A percentile compares a stretch with the other conserved stretches of the same genome.
These are phyloP conservation scores for Chaetomidium leptoderma DNA, from an alignment of 495 filamentous ascomycete species.

Conservation along the genomic window DNA sequence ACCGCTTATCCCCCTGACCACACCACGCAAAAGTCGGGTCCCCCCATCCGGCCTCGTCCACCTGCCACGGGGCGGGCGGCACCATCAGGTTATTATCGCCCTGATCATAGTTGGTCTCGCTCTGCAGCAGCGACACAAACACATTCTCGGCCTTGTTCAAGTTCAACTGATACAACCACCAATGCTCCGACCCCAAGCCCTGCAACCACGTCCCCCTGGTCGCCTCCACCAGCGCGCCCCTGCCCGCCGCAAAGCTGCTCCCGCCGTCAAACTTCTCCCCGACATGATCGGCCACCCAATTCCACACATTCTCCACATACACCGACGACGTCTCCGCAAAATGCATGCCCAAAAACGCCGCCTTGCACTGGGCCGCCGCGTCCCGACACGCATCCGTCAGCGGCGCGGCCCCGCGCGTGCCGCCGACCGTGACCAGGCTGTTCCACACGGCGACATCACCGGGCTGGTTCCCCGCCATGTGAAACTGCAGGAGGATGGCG, in stretches of 20 bases:
- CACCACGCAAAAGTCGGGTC: constrained; percentile 57
- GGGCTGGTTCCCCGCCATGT: constrained; percentile 51
- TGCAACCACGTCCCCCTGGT: constrained; percentile 58
- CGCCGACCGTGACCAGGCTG: constrained; percentile 57
- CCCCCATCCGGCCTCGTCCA: constrained; percentile 40
- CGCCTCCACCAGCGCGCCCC: constrained; percentile 56
- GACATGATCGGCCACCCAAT: constrained; percentile 72
- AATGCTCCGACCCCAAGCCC: constrained; percentile 71
- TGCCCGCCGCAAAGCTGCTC: constrained; percentile 37
- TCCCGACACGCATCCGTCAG: constrained; percentile 41
- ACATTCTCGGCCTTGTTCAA: constrained; percentile 67
- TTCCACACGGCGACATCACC: constrained; percentile 63
- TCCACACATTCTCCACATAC: constrained; percentile 68
- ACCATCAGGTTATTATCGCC: constrained; percentile 58
- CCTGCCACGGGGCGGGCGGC: constrained; percentile 47
- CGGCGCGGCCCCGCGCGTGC: constrained; percentile 45
- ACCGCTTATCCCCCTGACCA: constrained; percentile 34
- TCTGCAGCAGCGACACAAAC: constrained; percentile 75
- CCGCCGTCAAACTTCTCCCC: constrained; percentile 53
- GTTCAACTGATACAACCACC: constrained; percentile 72
- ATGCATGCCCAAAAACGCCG: constrained; percentile 64
- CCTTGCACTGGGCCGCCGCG: constrained; percentile 52
- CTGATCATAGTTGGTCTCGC: constrained; percentile 89
- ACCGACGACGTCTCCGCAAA: constrained; percentile 52
- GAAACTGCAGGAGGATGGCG: constrained; percentile 52